Base-by-base conservation (phyloP, 1,284 basidiomycete genomes). In the Athelia psychrophila region DNA sequence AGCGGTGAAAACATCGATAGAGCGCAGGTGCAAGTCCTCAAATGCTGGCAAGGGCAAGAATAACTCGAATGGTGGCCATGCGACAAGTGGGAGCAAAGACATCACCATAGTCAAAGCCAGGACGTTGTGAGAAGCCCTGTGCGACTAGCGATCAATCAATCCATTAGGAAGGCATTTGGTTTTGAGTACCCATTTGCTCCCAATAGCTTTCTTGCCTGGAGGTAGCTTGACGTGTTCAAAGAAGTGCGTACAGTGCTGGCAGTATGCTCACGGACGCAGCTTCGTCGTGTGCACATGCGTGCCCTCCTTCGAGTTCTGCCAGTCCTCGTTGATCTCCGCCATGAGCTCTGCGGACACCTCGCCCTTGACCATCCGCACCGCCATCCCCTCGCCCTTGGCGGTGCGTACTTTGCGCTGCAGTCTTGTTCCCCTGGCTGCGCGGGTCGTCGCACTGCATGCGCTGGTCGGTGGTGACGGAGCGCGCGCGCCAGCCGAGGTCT, bases 221-320 rank as follows among this genome's bases (percentile, higher is more conserved):
- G n/a, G n/a, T n/a, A n/a, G n/a, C 20, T 42, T 42, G 20, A 8
- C 38, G n/a, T 16, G 38, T 6, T 16, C 78, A 56, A 79, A 72
- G 63, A 76, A 81, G 69, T 83, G 83, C 57, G 67, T 67, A 33
- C 80, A 64, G 59, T 84, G 81, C 54, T 68, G 61, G 56, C 69
- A 64, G 60, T 84, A 81, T 49, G 71, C 70, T 68, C 78, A 82
- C 18, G 79, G 80, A 30, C 73, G 64, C 27, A 83, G 70, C 47
- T 77, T 73, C 50, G 80, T 81, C 54, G 80, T 64, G 61, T 82
- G 79, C 42, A 82, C 74, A 64, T 83, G 81, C 45, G 73, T 76
- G n/a, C 80, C 80, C 62, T 74, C 75, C 51, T 75, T 64, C 49
- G 63, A 58, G 44, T 60, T 63, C 54, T 69, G 67, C 79, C 80